phyloP scores from a whole-genome alignment of 352 stramenopile genomes.

The Halophytophthora polymorphica region DNA sequence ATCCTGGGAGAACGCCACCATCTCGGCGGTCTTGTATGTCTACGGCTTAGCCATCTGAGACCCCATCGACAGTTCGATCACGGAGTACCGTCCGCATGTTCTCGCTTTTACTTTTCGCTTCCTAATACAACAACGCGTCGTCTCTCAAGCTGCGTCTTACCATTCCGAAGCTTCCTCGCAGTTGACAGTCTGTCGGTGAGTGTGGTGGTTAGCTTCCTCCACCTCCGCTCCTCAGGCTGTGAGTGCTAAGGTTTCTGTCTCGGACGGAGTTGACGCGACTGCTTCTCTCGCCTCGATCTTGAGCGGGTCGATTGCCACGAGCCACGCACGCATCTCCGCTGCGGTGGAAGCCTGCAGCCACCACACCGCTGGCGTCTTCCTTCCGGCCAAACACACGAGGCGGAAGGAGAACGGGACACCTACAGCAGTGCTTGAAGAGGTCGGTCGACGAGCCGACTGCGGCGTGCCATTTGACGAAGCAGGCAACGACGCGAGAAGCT shows the following conservation, averaged over 20 bases:
- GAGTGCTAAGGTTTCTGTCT: slow-evolving; percentile 19
- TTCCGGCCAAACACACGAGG: slow-evolving; percentile 46
- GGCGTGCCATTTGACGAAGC: not conserved
- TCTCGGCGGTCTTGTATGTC: slow-evolving; percentile 60
- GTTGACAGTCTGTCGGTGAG: not conserved
- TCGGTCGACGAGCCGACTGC: not conserved
- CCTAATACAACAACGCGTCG: no score
- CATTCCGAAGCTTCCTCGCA: no score
- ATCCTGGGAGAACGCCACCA: slow-evolving; percentile 74
- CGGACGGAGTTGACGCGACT: slow-evolving; percentile 10
- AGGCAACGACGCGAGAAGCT: slow-evolving; percentile 43
- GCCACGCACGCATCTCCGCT: slow-evolving; percentile 64
- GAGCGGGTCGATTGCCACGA: slow-evolving; percentile 65
- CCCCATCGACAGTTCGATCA: not conserved
- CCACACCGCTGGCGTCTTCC: slow-evolving; percentile 67
- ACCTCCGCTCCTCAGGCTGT: slow-evolving; percentile 24
- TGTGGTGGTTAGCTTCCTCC: not conserved
- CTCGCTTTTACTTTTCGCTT: not conserved
- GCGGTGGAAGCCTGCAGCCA: slow-evolving; percentile 69
- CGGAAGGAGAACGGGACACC: slow-evolving; percentile 68
- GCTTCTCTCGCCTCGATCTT: slow-evolving; percentile 47
- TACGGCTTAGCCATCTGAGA: slow-evolving; percentile 58
- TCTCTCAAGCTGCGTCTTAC: no score
- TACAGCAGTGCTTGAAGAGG: not conserved
- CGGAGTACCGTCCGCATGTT: not conserved